phyloP scores from a whole-genome alignment of 1,139 yeast species.

The Yamadazyma mexicana region DNA sequence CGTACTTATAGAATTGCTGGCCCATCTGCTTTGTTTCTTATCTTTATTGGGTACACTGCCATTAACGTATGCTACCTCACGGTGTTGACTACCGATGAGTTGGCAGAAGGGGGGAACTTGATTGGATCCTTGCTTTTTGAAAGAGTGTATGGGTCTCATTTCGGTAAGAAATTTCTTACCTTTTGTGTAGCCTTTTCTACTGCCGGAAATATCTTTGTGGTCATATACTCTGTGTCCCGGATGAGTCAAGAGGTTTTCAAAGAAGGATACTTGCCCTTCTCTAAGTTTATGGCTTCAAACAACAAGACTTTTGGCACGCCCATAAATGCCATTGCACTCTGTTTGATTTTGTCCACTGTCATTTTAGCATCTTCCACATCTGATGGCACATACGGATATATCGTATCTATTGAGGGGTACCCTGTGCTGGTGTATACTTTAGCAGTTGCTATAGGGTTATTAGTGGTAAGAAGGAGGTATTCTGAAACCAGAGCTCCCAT shows the following conservation, averaged over 20 bases:
- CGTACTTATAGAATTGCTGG: constrained; percentile 62
- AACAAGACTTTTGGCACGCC: constrained; percentile 62
- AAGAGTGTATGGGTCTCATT: constrained; percentile 49
- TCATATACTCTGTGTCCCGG: constrained; percentile 57
- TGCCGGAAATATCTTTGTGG: constrained; percentile 64
- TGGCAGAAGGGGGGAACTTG: constrained; percentile 54
- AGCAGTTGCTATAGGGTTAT: constrained; percentile 52
- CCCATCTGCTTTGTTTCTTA: constrained; percentile 50
- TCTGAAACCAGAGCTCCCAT: constrained; percentile 51
- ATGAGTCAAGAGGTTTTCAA: constrained; percentile 62
- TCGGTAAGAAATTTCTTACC: constrained; percentile 56
- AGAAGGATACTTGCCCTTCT: constrained; percentile 61
- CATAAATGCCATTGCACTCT: constrained; percentile 43
- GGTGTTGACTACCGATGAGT: constrained; percentile 54
- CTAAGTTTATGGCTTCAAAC: constrained; percentile 53
- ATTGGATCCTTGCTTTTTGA: constrained; percentile 60
- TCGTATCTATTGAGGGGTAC: constrained; percentile 72
- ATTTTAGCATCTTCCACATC: constrained; percentile 68
- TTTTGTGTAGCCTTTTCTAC: constrained; percentile 59
- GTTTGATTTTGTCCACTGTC: constrained; percentile 31
- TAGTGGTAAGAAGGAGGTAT: constrained; percentile 46
- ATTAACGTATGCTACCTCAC: constrained; percentile 58
- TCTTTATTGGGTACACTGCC: constrained; percentile 51
- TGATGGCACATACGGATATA: constrained; percentile 77
- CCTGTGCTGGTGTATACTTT: constrained; percentile 56